Percentiles rank a stretch among this genome's conserved stretches.
These are phyloP conservation scores for Casuarina equisetifolia DNA, from an alignment of 306 rosid genomes.

Conservation along the genomic window DNA sequence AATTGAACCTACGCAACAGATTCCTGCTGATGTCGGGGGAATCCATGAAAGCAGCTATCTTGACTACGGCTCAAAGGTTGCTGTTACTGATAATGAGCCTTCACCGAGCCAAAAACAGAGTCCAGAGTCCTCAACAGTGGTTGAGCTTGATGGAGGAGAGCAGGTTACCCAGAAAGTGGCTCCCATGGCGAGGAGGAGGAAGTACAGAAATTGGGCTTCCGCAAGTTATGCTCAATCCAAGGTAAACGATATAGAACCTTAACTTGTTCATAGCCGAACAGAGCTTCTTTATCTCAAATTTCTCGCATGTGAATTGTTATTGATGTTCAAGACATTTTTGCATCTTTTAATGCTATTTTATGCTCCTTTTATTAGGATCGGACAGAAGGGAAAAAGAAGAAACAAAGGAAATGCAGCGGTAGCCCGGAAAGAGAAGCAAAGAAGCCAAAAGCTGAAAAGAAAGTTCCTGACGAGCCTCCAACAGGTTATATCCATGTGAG, in stretches of 20 bases:
- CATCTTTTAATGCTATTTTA: neutral
- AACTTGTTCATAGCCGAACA: neutral
- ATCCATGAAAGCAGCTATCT: conserved; percentile 43
- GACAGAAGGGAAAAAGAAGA: conserved; percentile 45
- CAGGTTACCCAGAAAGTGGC: conserved; percentile 58
- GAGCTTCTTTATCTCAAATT: no score
- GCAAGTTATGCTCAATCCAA: conserved; percentile 41
- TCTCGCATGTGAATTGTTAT: neutral
- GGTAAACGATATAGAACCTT: conserved; percentile 27
- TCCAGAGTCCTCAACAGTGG: conserved; percentile 59
- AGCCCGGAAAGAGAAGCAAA: conserved; percentile 27
- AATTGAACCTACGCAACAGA: conserved; percentile 20
- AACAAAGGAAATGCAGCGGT: conserved; percentile 49
- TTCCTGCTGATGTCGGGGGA: conserved; percentile 20
- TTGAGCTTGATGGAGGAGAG: conserved; percentile 66
- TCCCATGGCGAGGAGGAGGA: conserved; percentile 50
- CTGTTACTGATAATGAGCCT: conserved; percentile 45
- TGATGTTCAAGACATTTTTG: neutral
- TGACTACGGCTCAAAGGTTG: conserved; percentile 47
- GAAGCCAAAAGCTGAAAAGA: conserved; percentile 38
- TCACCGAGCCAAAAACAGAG: conserved; percentile 52
- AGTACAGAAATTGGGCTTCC: conserved; percentile 35
- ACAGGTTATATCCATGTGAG: conserved; percentile 85
- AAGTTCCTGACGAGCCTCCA: conserved; percentile 55
- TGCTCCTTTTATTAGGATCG: conserved; percentile 35